Evolutionary conservation across 2,329 filamentous ascomycete genomes (phyloP), one percentile per base, ranked within the genome.

Genomic region (Atkinsonella hypoxylon): DNA sequence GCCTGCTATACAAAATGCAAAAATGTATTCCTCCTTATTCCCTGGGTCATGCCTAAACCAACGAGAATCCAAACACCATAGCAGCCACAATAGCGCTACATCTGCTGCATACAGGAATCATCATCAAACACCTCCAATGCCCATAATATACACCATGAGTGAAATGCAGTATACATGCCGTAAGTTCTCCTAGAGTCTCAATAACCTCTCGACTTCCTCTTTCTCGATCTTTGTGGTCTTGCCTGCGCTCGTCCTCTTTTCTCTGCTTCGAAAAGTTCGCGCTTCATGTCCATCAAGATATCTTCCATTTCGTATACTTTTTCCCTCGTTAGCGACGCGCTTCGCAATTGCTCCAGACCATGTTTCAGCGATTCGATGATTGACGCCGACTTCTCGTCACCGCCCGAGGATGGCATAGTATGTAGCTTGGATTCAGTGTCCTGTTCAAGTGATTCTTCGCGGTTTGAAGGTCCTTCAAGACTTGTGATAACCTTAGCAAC

Each of bases 261-360:
- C 59, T 82, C 82, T 15, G 87, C 87, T 51, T 83, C 79, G 63
- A 85, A 86, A 48, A 90, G 74, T 63, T 85, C 81, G 55, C 78
- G 75, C 64, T 86, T 83, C 56, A 91, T 79, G 63, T 91, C 85
- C 70, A 90, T 87, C 62, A 93, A 74, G 58, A 88, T 70, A 61
- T 90, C 84, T 61, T 93, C 87, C 56, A 93, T 75, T 62, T 83
- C 75, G 53, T 82, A 76, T 49, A 89, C 78, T 54, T 87, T 81
- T 11, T 78, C 72, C 11, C 79, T 74, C 15, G 80, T 80, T 41
- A 94, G 67, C 15, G 77, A 71, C 20, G 81, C 72, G 30, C 68
- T 69, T 49, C 75, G 77, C 52, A 89, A 71, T 55, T 81, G 75
- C 18, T 73, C 71, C 22, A 93, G 65, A 0, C 67, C 66, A 34